Evolutionary conservation across 2,329 filamentous ascomycete genomes (phyloP).

Genomic region (Monosporascus ibericus): DNA sequence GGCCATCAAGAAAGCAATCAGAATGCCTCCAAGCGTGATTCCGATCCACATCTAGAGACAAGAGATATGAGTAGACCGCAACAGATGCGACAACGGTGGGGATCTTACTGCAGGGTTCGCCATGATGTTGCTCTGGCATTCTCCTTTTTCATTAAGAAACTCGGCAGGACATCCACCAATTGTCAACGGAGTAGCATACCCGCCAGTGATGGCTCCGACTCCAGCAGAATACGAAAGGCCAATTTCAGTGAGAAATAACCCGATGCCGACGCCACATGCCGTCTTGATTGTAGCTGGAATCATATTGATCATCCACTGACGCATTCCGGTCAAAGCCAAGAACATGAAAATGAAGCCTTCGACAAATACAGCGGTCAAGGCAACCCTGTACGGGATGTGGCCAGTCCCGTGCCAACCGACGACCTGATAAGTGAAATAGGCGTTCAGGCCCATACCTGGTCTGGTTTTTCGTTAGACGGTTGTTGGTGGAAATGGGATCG

Average conservation of each 20-base stretch:
- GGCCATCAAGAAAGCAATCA: slow-evolving; percentile 76
- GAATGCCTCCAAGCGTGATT: slow-evolving; percentile 70
- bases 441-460: slow-evolving; percentile 62
- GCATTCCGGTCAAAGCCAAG: slow-evolving; percentile 60
- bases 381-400: slow-evolving; percentile 50
- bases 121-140: slow-evolving; percentile 61
- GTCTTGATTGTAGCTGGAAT: slow-evolving; percentile 61
- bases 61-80: background rate
- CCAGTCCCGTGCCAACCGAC: slow-evolving; percentile 55
- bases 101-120: slow-evolving; percentile 59
- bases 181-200: slow-evolving; percentile 62
- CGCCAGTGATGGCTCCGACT: slow-evolving; percentile 75
- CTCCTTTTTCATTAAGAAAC: slow-evolving; percentile 41
- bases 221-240: slow-evolving; percentile 72
- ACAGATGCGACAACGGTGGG: background rate
- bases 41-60: slow-evolving; percentile 70
- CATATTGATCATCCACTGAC: slow-evolving; percentile 64
- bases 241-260: slow-evolving; percentile 57
- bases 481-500: background rate
- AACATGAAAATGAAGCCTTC: slow-evolving; percentile 61
- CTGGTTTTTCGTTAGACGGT: slow-evolving; percentile 28
- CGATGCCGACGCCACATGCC: slow-evolving; percentile 59
- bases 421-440: slow-evolving; percentile 63
- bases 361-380: slow-evolving; percentile 58
- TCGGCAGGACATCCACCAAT: slow-evolving; percentile 66